Percentiles rank a stretch among this genome's conserved stretches.
These are phyloP conservation scores for Cucurbita maxima DNA, from an alignment of 306 rosid species.

Conservation along the genomic window DNA sequence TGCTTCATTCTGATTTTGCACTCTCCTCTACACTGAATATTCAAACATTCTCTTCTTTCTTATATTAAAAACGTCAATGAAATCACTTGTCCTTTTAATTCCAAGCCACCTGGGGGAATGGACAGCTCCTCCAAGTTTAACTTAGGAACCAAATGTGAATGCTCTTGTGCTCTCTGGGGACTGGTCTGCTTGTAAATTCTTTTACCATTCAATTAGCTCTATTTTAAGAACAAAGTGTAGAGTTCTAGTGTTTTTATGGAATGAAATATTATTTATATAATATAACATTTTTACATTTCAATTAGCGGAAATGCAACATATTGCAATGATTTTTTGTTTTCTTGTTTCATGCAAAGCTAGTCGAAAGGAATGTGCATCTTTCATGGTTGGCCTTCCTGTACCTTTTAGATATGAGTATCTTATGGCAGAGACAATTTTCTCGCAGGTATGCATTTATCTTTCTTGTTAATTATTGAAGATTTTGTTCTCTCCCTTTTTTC, in stretches of 20 bases:
- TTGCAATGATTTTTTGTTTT: not conserved
- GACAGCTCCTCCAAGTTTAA: not conserved
- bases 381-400: constrained; percentile 91
- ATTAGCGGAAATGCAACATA: not conserved
- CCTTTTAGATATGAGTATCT: constrained; percentile 91
- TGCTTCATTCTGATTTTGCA: not conserved
- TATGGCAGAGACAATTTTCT: constrained; percentile 98
- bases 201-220: not conserved
- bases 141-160: too few relatives aligned
- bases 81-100: not conserved
- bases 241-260: not conserved
- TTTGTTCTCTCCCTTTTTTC: not conserved
- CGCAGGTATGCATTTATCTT: constrained; percentile 48
- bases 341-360: constrained; percentile 86
- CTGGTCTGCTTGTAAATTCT: not conserved
- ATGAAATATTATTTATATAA: not conserved
- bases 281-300: not conserved
- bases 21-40: not conserved
- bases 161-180: not conserved
- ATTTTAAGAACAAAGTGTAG: not conserved
- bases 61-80: not conserved
- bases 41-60: not conserved
- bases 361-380: constrained; percentile 98
- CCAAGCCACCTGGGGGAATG: not conserved
- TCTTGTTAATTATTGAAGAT: not conserved